Evolutionary conservation across 176 grass and related monocot genomes (phyloP), one percentile per base, ranked within the genome.

Genomic region (Leersia perrieri): DNA sequence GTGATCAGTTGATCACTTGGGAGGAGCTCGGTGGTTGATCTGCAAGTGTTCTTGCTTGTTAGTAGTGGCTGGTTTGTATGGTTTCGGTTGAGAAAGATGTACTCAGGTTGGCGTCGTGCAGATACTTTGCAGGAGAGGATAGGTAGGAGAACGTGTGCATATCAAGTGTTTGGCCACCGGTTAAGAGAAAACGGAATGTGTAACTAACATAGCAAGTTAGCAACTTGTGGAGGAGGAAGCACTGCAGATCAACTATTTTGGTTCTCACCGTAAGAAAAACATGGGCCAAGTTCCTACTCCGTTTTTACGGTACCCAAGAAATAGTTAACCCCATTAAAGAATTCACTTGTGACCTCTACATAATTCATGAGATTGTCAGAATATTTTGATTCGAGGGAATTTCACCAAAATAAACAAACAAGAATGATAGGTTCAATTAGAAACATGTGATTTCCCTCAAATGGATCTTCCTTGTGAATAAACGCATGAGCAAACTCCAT

Each of bases 131-230:
- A 35, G 0, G n/a, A n/a, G n/a, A n/a, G 18, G 28, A 39, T 27
- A 61, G 34, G 27, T 80, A 18, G 1, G 44, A 25, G 2, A 7
- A 57, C 68, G 13, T 18, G 42, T 42, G 41, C 11, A 14, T 42
- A 12, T 32, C 40, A 27, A n/a, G n/a, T 33, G 82, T 51, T 73
- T 73, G 69, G 70, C 55, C 83, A 85, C 32, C 66, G 16, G 74
- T 45, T 60, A 22, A 28, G 34, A 15, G 33, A 18, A 67, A 49
- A 70, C 10, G 39, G 14, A 22, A 16, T 57, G 32, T 27, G 23
- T 11, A 4, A 68, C n/a, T n/a, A n/a, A n/a, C n/a, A n/a, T n/a
- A 3, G 8, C 23, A 4, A 34, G 7, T 13, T 13, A 27, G 22
- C 36, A 34, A 34, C 27, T 31, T 4, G 13, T 40, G 6, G 35